These are phyloP conservation scores for Zygosaccharomyces pseudobailii DNA, from an alignment of 1,139 yeast genomes.

Conservation along the genomic window DNA sequence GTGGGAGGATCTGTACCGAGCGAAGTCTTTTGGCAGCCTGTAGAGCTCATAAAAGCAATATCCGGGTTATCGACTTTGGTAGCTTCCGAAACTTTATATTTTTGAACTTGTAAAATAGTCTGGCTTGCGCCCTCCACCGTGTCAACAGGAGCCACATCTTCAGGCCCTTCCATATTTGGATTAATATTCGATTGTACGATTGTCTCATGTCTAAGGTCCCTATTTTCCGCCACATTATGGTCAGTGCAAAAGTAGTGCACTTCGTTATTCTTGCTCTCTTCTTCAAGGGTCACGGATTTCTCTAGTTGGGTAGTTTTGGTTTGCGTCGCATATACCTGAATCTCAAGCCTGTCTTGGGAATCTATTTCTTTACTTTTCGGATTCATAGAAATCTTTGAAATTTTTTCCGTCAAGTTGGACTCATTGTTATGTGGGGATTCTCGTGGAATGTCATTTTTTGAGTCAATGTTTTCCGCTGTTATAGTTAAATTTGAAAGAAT, in stretches of 20 bases:
- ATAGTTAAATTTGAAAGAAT: neutral
- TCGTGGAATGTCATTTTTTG: neutral
- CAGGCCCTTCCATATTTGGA: no score
- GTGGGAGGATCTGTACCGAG: neutral
- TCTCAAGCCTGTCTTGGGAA: neutral
- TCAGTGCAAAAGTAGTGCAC: no score
- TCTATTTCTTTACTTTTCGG: neutral
- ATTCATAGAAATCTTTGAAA: neutral
- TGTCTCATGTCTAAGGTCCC: no score
- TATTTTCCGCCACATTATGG: no score
- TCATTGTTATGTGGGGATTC: neutral
- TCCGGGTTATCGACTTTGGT: no score
- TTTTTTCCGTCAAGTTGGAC: neutral
- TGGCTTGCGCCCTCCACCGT: no score
- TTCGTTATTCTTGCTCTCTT: neutral
- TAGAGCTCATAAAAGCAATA: no score
- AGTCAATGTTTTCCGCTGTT: neutral
- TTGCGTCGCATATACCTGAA: slow-evolving; percentile 1
- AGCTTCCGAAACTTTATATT: no score
- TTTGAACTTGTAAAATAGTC: no score
- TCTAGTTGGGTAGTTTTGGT: neutral
- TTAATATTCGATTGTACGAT: no score
- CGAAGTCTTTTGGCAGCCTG: no score
- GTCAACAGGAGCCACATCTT: no score
- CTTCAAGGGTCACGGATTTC: neutral